Percentiles rank a stretch among this genome's conserved stretches.
Evolutionary conservation across 106 monocot genomes (phyloP).

Genomic region (Dendrobium nobile): DNA sequence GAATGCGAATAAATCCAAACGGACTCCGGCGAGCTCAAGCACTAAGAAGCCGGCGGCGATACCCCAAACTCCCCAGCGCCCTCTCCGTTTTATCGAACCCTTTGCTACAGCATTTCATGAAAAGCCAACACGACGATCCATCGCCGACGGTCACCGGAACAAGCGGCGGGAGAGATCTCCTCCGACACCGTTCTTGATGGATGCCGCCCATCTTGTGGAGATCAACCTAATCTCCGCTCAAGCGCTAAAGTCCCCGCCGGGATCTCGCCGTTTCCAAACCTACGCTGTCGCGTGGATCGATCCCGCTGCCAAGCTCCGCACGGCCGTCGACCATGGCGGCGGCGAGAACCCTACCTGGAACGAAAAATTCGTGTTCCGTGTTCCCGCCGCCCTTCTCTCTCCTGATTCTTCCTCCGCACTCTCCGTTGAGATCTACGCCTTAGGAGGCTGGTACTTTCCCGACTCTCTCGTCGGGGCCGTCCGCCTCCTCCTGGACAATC

Average conservation of each 20-base stretch:
- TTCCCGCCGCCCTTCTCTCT: conserved; percentile 12
- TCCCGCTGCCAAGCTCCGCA: conserved; percentile 46
- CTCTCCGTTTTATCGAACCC: neutral
- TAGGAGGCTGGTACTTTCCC: conserved; percentile 25
- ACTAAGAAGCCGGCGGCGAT: neutral
- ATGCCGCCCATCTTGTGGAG: conserved; percentile 30
- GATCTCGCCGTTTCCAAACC: conserved; percentile 23
- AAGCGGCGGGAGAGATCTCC: neutral
- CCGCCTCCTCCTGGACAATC: conserved; percentile 38
- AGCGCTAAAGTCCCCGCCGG: conserved; percentile 35
- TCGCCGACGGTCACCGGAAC: too few relatives aligned
- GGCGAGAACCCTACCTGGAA: conserved; percentile 63
- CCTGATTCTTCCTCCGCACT: conserved; percentile 14
- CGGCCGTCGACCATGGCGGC: conserved; percentile 36
- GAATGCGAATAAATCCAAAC: too few relatives aligned
- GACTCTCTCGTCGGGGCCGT: conserved; percentile 41
- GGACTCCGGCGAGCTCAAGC: neutral
- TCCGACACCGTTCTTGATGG: neutral
- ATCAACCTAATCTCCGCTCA: conserved; percentile 68
- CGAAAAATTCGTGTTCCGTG: conserved; percentile 29
- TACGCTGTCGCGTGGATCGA: conserved; percentile 64
- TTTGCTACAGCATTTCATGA: neutral
- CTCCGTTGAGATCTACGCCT: conserved; percentile 25
- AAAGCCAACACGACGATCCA: neutral
- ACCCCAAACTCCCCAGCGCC: neutral